Evolutionary conservation across 257 asterid genomes (phyloP).

Genomic region (Primulina tabacum): DNA sequence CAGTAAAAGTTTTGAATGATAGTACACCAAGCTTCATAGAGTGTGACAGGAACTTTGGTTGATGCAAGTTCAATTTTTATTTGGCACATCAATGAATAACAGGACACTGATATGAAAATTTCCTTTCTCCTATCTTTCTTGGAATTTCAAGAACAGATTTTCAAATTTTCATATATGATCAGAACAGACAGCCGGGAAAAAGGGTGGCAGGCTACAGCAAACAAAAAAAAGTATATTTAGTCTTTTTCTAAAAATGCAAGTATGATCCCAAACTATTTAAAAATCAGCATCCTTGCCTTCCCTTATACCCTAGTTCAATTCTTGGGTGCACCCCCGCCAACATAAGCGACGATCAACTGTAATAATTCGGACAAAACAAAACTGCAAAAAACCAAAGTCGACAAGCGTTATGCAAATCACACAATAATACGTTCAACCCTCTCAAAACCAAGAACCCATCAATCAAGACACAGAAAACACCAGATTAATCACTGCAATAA

Average conservation of each 20-base stretch:
- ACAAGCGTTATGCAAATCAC: slow-evolving; percentile 9
- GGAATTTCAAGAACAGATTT: background rate
- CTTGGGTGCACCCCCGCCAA: background rate
- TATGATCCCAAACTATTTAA: background rate
- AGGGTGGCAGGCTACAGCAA: background rate
- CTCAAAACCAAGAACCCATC: background rate
- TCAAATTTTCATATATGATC: background rate
- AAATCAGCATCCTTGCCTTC: background rate
- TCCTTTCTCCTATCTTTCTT: background rate
- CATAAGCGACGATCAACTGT: background rate
- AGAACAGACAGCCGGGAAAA: background rate
- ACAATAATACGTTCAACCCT: background rate
- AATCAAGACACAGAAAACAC: slow-evolving; percentile 7
- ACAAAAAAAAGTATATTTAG: background rate
- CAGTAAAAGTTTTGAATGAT: background rate
- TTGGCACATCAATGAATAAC: background rate
- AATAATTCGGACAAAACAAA: background rate
- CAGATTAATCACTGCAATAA: slow-evolving; percentile 17
- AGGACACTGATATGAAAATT: background rate
- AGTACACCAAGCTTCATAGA: background rate
- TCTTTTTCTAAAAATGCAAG: background rate
- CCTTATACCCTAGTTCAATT: background rate
- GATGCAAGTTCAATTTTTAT: background rate
- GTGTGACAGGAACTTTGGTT: background rate
- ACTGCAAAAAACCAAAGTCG: background rate